Base-by-base conservation (phyloP, 2,329 filamentous ascomycete genomes). In the Alternaria triticimaculans region DNA sequence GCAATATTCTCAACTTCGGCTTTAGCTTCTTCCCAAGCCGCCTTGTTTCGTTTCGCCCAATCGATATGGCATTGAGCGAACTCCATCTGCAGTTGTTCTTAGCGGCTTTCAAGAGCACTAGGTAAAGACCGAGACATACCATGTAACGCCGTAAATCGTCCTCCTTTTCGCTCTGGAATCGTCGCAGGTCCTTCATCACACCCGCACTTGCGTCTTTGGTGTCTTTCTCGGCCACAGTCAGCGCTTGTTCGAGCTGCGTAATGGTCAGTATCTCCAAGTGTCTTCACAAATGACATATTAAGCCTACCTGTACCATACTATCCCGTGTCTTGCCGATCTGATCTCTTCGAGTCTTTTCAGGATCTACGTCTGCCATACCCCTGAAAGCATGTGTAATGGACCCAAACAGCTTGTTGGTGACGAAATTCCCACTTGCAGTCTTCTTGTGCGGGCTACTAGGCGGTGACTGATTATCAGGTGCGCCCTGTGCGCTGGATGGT, bases 271-370 rank as follows among this genome's bases (percentile, higher is more conserved):
- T 26, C 14, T 41, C 41, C 5, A n/a, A 30, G 6, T 23, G 4
- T n/a, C 12, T 26, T 26, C 6, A 5, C 41, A 25, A 21, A 6
- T 14, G n/a, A 12, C 14, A 26, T 49, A 15, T 37, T 8, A 37
- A 30, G n/a, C 30, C 37, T 43, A 65, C 63, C 55, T 65, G 63
- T 14, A 84, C 87, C 66, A 99, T 89, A 62, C 90, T 92, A 81
- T 99, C 96, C 68, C 91, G 90, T 1, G 96, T 99, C 85, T 97
- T 98, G 43, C 95, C 94, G 71, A 99, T 97, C 67, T 93, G 91
- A 78, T 99, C 96, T 58, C 96, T 88, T 57, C 96, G 87, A 46
- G 94, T 97, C 67, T 94, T 87, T 82, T 99, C 96, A 0, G 96
- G 96, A 76, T 99, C 96, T 45, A 96, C 93, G 78, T 99, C 96